Evolutionary conservation across 2,329 filamentous ascomycete genomes (phyloP), one percentile per base, ranked within the genome.

Genomic region (Stagonosporopsis rhizophila): DNA sequence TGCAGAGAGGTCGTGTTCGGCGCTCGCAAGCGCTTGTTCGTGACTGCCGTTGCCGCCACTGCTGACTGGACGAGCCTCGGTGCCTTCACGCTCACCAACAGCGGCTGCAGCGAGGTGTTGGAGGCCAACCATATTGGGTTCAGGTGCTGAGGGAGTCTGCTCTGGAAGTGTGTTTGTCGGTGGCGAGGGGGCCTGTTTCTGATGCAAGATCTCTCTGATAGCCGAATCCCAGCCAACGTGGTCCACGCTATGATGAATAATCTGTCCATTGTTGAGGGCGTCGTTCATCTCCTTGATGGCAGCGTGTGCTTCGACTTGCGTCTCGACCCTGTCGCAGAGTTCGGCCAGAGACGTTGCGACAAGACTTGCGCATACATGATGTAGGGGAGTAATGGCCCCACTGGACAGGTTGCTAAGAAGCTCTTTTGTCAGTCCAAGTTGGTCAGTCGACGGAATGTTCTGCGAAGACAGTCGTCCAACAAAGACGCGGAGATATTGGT

Each of bases 21-120:
- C 58, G 22, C 66, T 66, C 2, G 59, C 60, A 22, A 52, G 47
- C 20, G 58, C 53, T n/a, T 62, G 56, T 0, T 62, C 54, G 23
- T 66, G 42, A 14, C 51, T 64, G 2, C 58, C 67, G 37, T 65
- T 69, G 15, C 63, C 68, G 19, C 64, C 59, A 49, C 67, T 71
- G 47, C 69, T 74, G 11, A 61, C 51, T 7, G 71, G 68, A 6
- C 66, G 59, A 4, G 60, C 62, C 25, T 72, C 71, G 25, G 63
- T 51, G 27, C 70, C 66, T 47, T 72, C 73, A 15, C 74, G 71
- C 53, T 75, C 74, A 15, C 73, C 73, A 0, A 77, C 74, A 5
- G 75, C 75, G 9, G 75, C 74, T 4, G 73, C 75, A 19, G 75
- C 74, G 3, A 76, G 72, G 48, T 76, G 74, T 45, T 76, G 72